Percentiles rank a stretch among this genome's conserved stretches.
phyloP scores from a whole-genome alignment of 495 filamentous ascomycete genomes.

The Xylaria venustula region DNA sequence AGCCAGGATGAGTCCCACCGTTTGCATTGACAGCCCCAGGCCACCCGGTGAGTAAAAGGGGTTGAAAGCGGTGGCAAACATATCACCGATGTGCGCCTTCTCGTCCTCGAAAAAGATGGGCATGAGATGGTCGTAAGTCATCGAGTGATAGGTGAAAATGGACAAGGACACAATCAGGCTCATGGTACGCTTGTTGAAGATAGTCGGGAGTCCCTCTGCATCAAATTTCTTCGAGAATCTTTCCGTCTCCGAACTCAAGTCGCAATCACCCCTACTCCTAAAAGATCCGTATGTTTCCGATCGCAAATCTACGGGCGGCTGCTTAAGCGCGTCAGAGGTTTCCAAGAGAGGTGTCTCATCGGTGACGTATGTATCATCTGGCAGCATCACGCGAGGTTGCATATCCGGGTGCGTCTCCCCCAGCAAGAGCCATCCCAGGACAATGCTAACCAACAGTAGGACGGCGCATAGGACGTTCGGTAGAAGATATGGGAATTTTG shows the following conservation, averaged over 20 bases:
- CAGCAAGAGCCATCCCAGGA: constrained; percentile 69
- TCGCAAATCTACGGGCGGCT: constrained; percentile 67
- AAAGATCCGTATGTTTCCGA: constrained; percentile 80
- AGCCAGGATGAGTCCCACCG: constrained; percentile 77
- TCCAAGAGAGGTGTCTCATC: constrained; percentile 70
- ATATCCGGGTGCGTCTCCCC: constrained; percentile 81
- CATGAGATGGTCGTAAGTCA: constrained; percentile 82
- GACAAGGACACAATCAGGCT: constrained; percentile 71
- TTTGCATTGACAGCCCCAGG: constrained; percentile 67
- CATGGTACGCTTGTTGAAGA: constrained; percentile 64
- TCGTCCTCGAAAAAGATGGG: constrained; percentile 83
- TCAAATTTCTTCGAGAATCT: constrained; percentile 27
- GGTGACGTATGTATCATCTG: constrained; percentile 54
- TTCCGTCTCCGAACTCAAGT: constrained; percentile 40
- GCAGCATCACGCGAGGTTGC: constrained; percentile 57
- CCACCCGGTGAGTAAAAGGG: constrained; percentile 68
- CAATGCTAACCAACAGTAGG: constrained; percentile 69
- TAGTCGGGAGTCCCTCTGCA: constrained; percentile 38
- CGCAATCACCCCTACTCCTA: constrained; percentile 50
- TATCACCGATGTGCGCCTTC: constrained; percentile 27
- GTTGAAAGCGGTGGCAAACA: constrained; percentile 22
- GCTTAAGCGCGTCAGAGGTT: constrained; percentile 66
- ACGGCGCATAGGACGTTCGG: constrained; percentile 76
- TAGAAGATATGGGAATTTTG: constrained; percentile 76
- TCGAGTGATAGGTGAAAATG: constrained; percentile 84